These are phyloP conservation scores for Colletotrichum kahawae DNA, from an alignment of 2,329 filamentous ascomycete genomes.

Conservation along the genomic window DNA sequence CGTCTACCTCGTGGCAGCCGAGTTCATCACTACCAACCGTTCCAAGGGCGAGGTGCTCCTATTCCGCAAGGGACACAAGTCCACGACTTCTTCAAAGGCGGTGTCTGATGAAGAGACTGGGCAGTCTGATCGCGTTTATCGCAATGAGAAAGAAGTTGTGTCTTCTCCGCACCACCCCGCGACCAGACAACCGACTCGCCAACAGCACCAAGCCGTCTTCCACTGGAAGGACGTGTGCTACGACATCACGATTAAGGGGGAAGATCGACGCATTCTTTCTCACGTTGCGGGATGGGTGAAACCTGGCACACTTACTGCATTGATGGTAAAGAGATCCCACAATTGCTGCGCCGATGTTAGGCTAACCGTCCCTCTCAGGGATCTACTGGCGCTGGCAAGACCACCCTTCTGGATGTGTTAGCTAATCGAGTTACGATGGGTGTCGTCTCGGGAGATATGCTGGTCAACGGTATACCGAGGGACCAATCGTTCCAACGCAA, in stretches of 20 bases:
- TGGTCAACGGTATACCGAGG: slow-evolving; percentile 69
- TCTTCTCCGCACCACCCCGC: slow-evolving; percentile 20
- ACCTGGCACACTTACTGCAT: slow-evolving; percentile 74
- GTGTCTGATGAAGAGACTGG: not conserved
- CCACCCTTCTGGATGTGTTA: slow-evolving; percentile 65
- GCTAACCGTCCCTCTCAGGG: slow-evolving; percentile 35
- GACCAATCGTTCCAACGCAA: slow-evolving; percentile 71
- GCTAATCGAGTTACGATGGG: slow-evolving; percentile 72
- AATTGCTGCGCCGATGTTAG: not conserved
- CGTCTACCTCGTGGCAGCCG: slow-evolving; percentile 57
- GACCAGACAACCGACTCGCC: not conserved
- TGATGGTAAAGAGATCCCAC: slow-evolving; percentile 59
- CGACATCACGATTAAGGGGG: slow-evolving; percentile 65
- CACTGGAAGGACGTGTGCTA: slow-evolving; percentile 73
- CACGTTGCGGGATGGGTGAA: slow-evolving; percentile 80
- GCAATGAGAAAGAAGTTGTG: slow-evolving; percentile 33
- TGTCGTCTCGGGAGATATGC: slow-evolving; percentile 70
- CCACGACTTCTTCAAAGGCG: slow-evolving; percentile 48
- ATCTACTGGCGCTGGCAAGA: slow-evolving; percentile 71
- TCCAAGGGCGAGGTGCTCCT: slow-evolving; percentile 59
- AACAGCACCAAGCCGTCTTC: slow-evolving; percentile 66
- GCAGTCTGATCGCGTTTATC: slow-evolving; percentile 27
- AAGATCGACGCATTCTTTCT: slow-evolving; percentile 69
- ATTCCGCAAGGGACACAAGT: slow-evolving; percentile 53
- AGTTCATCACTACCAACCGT: slow-evolving; percentile 50